Evolutionary conservation across 352 stramenopile species (phyloP), one percentile per base, ranked within the genome.

Genomic region (Phytophthora podocarpi): DNA sequence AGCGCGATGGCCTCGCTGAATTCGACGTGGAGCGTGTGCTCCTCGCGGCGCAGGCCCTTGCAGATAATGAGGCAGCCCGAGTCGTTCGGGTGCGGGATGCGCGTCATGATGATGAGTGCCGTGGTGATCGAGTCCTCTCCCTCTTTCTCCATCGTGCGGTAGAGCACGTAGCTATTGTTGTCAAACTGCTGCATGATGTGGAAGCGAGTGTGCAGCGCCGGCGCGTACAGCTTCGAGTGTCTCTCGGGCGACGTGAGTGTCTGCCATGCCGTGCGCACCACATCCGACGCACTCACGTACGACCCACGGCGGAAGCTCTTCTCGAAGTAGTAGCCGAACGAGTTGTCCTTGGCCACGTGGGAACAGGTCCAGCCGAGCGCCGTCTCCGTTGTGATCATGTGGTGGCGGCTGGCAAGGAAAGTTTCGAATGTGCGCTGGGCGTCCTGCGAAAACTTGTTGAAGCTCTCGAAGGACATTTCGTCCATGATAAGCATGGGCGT

Each of bases 101-200:
- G 74, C 52, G 74, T 80, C 74, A 83, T 83, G 55, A 78, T 70
- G 47, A 83, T 78, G 60, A 83, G 68, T 36, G 74, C 74, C 40
- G 74, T 83, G 31, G 74, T 83, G 65, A 83, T 83, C 46, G 71
- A 80, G 52, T 83, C 74, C 51, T 83, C 74, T 18, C 74, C 74
- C 47, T 83, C 74, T 48, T 83, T 83, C 51, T 83, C 74, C 74
- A 83, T 83, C 47, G 74, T 83, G 30, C 74, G 74, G 45, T 80
- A 83, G 27, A 83, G 48, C 26, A 83, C 74, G 55, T 77, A 80
- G 64, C 69, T 79, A 54, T 80, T 78, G 30, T 65, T 64, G 60
- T 80, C 74, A 27, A 83, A 83, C 50, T 72, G 64, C 60, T 83
- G 74, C 74, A 83, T 83, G 35, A 83, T 67, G 53, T 83, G 74